Percentiles rank a stretch among this genome's conserved stretches.
Conservation (phyloP, 805 yeast genomes). For the Schizosaccharomyces cryophilus region DNA sequence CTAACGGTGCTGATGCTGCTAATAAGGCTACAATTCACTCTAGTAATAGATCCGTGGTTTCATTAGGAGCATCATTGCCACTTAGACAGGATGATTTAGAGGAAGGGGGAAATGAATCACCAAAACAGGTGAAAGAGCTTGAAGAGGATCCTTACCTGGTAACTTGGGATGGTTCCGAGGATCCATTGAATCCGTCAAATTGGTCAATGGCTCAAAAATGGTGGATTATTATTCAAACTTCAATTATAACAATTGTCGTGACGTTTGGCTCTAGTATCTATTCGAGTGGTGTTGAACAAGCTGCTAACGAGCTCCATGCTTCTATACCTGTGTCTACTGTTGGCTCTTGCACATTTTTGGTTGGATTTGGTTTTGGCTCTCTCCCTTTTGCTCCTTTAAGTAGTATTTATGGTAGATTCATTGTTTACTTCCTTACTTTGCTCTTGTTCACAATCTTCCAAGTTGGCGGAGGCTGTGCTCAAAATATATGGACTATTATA, state of each 20-base stretch:
- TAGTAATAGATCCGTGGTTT: background rate
- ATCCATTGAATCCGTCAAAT: conserved; percentile 18
- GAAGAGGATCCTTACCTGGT: conserved; percentile 3
- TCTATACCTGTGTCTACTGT: conserved; percentile 37
- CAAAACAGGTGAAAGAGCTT: background rate
- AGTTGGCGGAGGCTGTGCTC: conserved; percentile 18
- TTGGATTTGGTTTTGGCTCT: conserved; percentile 31
- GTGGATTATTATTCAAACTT: conserved; percentile 15
- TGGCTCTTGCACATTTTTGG: conserved; percentile 30
- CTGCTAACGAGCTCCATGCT: conserved; percentile 19
- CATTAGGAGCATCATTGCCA: background rate
- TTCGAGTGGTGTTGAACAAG: background rate
- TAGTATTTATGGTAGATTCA: conserved; percentile 43
- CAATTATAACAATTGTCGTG: conserved; percentile 4
- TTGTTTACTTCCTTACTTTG: conserved; percentile 28
- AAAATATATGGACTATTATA: conserved; percentile 33
- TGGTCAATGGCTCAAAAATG: conserved; percentile 16
- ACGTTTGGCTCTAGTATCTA: conserved; percentile 3
- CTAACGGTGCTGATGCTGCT: conserved; percentile 1
- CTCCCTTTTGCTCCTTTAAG: conserved; percentile 32
- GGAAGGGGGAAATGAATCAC: background rate
- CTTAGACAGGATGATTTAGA: background rate
- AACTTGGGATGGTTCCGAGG: conserved; percentile 13
- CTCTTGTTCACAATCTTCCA: conserved; percentile 9
- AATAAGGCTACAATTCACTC: background rate